Evolutionary conservation across 371 early-diverging fungal species (phyloP).

Genomic region (Apophysomyces elegans): DNA sequence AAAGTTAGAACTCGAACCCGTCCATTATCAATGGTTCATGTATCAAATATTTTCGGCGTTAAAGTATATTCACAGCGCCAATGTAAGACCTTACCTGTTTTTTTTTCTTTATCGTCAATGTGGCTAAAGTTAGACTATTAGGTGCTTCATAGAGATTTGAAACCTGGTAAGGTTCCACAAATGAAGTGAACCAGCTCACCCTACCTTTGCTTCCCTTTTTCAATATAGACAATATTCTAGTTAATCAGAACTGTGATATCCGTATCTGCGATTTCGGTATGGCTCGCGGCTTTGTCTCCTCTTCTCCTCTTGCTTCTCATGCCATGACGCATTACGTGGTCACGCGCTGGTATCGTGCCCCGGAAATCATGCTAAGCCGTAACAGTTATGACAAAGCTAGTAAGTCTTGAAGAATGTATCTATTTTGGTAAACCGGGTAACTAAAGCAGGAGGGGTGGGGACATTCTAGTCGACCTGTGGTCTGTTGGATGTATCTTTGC

Average conservation of each 20-base stretch:
- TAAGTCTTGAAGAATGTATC: slow-evolving; percentile 19
- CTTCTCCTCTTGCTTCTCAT: slow-evolving; percentile 27
- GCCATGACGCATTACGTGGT: slow-evolving; percentile 53
- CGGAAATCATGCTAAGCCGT: slow-evolving; percentile 51
- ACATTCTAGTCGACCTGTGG: slow-evolving; percentile 93
- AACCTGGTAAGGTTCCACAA: slow-evolving; percentile 60
- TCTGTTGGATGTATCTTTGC: slow-evolving; percentile 99
- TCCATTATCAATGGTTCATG: slow-evolving; percentile 92
- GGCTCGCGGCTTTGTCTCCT: slow-evolving; percentile 46
- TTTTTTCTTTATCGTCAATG: not conserved
- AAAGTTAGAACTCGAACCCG: slow-evolving; percentile 80
- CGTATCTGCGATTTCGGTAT: slow-evolving; percentile 58
- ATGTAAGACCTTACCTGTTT: slow-evolving; percentile 48
- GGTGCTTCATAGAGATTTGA: slow-evolving; percentile 89
- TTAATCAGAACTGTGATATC: slow-evolving; percentile 89
- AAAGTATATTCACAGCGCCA: slow-evolving; percentile 91
- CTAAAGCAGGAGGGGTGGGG: not conserved
- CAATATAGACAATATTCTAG: slow-evolving; percentile 79
- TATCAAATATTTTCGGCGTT: slow-evolving; percentile 89
- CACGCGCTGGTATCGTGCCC: slow-evolving; percentile 56
- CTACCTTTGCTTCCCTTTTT: not conserved
- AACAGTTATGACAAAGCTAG: slow-evolving; percentile 45
- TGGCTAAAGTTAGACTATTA: slow-evolving; percentile 12
- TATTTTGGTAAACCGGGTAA: not conserved
- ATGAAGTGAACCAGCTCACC: not conserved